Evolutionary conservation across 495 filamentous ascomycete species (phyloP).

Genomic region (Apodospora peruviana): DNA sequence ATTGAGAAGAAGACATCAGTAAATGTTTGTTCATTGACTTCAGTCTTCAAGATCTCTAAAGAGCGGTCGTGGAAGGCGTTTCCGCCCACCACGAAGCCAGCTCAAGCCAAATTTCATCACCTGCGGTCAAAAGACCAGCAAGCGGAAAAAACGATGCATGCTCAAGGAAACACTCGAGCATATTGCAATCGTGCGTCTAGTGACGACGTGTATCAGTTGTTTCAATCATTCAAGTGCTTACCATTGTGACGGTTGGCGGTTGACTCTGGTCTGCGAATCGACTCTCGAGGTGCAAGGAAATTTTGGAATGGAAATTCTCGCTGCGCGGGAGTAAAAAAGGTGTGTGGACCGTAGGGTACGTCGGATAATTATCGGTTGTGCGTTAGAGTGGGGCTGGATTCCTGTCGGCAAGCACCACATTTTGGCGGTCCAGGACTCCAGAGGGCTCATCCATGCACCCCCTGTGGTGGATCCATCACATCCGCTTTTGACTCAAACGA

Average conservation of each 20-base stretch:
- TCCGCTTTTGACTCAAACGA: neutral
- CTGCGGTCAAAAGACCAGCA: slow-evolving; percentile 45
- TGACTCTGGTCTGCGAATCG: slow-evolving; percentile 15
- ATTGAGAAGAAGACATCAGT: slow-evolving; percentile 99
- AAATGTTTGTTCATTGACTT: slow-evolving; percentile 70
- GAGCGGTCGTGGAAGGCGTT: slow-evolving; percentile 60
- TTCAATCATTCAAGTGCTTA: slow-evolving; percentile 33
- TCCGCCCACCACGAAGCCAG: slow-evolving; percentile 47
- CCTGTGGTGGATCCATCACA: neutral
- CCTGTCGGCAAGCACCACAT: neutral
- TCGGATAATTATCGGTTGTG: slow-evolving; percentile 20
- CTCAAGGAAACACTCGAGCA: slow-evolving; percentile 33
- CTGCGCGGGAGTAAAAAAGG: slow-evolving; percentile 16
- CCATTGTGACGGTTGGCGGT: slow-evolving; percentile 33
- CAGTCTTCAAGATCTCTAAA: slow-evolving; percentile 90
- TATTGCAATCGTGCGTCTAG: slow-evolving; percentile 17
- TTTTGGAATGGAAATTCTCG: slow-evolving; percentile 14
- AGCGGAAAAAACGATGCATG: slow-evolving; percentile 41
- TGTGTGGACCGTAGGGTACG: slow-evolving; percentile 28
- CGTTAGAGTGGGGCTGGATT: neutral
- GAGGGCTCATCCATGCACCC: neutral
- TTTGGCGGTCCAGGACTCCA: too few relatives aligned
- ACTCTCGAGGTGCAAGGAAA: slow-evolving; percentile 21
- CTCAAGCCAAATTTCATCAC: slow-evolving; percentile 82
- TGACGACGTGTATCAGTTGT: slow-evolving; percentile 18